Conservation (phyloP, 768 basidiomycete species). For the Boletales sp. region DNA sequence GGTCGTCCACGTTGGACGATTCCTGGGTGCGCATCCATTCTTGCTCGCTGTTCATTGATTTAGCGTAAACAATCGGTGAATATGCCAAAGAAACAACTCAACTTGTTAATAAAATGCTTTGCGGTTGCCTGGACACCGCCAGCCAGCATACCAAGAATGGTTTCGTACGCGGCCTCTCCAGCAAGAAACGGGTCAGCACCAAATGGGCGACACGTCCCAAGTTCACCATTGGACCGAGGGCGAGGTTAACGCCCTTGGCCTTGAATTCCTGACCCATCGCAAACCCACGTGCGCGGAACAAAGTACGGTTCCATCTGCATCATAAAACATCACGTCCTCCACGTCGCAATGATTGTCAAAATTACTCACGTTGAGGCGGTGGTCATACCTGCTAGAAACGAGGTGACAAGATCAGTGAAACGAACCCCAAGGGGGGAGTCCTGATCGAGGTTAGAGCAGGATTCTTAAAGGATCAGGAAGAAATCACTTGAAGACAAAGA, state of each 20-base stretch:
- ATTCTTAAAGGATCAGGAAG: neutral
- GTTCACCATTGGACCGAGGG: slow-evolving; percentile 83
- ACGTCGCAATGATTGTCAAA: neutral
- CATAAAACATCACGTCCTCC: neutral
- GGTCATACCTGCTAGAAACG: slow-evolving; percentile 84
- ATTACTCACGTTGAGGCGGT: slow-evolving; percentile 69
- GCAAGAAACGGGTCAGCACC: slow-evolving; percentile 84
- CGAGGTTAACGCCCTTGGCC: slow-evolving; percentile 81
- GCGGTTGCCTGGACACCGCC: slow-evolving; percentile 86
- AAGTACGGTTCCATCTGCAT: slow-evolving; percentile 64
- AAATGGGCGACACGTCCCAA: slow-evolving; percentile 79
- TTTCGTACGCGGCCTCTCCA: slow-evolving; percentile 77
- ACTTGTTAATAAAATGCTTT: slow-evolving; percentile 76
- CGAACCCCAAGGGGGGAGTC: slow-evolving; percentile 81
- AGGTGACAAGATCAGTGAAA: slow-evolving; percentile 64
- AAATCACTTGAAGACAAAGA: slow-evolving; percentile 61
- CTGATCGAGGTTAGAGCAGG: slow-evolving; percentile 24
- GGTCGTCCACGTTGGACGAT: slow-evolving; percentile 39
- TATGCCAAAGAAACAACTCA: slow-evolving; percentile 36
- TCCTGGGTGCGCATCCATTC: slow-evolving; percentile 31
- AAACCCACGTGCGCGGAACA: slow-evolving; percentile 73
- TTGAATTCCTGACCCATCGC: slow-evolving; percentile 82
- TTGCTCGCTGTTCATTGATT: slow-evolving; percentile 28
- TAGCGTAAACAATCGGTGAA: slow-evolving; percentile 15
- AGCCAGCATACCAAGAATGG: slow-evolving; percentile 75